Percentiles rank a stretch among this genome's conserved stretches.
phyloP scores from a whole-genome alignment of 352 stramenopile species.

The Halophytophthora polymorphica region DNA sequence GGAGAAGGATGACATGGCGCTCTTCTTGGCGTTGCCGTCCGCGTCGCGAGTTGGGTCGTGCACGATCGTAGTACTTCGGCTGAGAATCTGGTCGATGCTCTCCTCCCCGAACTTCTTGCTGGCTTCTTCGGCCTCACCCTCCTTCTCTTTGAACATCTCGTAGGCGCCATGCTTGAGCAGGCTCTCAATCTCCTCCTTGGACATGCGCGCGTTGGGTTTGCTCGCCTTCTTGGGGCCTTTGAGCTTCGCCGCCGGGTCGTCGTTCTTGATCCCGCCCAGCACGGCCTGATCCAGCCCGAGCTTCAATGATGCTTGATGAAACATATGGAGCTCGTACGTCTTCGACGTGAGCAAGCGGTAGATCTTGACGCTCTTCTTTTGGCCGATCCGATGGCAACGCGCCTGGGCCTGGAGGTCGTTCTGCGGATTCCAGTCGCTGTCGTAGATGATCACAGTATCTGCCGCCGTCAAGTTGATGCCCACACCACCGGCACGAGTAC shows the following conservation, averaged over 20 bases:
- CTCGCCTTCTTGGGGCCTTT: constrained; percentile 29
- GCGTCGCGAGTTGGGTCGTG: constrained; percentile 69
- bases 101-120: constrained; percentile 96
- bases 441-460: constrained; percentile 93
- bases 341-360: constrained; percentile 90
- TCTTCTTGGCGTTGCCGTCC: constrained; percentile 59
- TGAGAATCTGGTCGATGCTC: constrained; percentile 98
- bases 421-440: constrained; percentile 99
- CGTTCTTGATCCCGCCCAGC: constrained; percentile 82
- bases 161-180: constrained; percentile 93
- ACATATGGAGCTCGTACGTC: constrained; percentile 94
- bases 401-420: constrained; percentile 92
- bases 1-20: constrained; percentile 88
- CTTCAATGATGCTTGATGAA: constrained; percentile 91
- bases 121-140: constrained; percentile 88
- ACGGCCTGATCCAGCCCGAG: constrained; percentile 91
- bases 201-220: constrained; percentile 57
- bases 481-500: constrained; percentile 95
- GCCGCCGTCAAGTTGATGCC: constrained; percentile 97
- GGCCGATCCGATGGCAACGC: constrained; percentile 91
- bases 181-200: constrained; percentile 90
- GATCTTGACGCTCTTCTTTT: constrained; percentile 93
- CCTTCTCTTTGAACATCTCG: constrained; percentile 92
- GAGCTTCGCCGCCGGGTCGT: constrained; percentile 41
- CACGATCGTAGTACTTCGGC: constrained; percentile 83